These are phyloP conservation scores for Quercus lobata DNA, from an alignment of 331 rosid species.

Conservation along the genomic window DNA sequence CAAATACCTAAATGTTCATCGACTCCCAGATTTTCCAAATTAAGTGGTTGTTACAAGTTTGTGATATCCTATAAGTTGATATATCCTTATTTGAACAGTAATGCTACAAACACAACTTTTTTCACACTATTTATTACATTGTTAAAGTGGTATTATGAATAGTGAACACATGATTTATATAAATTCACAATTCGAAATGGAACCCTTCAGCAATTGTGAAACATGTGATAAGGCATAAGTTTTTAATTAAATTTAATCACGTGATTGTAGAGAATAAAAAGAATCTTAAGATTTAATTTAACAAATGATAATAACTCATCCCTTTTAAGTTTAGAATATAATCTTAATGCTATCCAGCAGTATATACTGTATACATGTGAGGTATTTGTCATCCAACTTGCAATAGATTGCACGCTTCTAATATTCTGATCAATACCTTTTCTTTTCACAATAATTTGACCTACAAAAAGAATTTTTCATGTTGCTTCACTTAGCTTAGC, in stretches of 20 bases:
- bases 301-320: too few species aligned
- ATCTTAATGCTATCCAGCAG: conserved; percentile 14
- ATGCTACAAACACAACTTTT: too few species aligned
- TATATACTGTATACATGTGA: neutral
- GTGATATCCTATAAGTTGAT: neutral
- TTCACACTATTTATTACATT: too few species aligned
- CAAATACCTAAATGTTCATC: neutral
- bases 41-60: neutral
- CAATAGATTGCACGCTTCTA: conserved; percentile 14
- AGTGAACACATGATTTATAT: too few species aligned
- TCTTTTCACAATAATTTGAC: neutral
- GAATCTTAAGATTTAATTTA: too few species aligned
- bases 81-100: too few species aligned
- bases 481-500: neutral
- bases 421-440: conserved; percentile 21
- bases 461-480: neutral
- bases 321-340: neutral
- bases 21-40: neutral
- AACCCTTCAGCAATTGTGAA: too few species aligned
- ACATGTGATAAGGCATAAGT: too few species aligned
- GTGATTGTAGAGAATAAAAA: too few species aligned
- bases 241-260: too few species aligned
- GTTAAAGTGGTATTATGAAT: too few species aligned
- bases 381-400: conserved; percentile 21
- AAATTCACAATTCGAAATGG: too few species aligned